Evolutionary conservation across 495 filamentous ascomycete species (phyloP).

Genomic region (Chaetomium tenue): DNA sequence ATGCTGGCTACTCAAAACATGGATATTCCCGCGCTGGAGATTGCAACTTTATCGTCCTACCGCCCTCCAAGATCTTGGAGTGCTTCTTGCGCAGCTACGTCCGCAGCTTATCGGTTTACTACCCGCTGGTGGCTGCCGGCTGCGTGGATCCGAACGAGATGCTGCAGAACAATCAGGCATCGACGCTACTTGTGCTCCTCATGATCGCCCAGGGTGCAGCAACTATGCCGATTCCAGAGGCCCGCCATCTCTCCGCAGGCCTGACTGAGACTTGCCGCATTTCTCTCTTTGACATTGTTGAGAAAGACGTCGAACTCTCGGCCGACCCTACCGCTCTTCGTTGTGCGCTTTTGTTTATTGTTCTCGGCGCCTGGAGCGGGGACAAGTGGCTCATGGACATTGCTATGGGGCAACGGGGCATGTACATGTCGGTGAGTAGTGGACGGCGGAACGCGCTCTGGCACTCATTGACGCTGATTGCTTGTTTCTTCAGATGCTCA

Average conservation of each 20-base stretch:
- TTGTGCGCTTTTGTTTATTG: constrained; percentile 59
- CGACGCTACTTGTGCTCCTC: constrained; percentile 58
- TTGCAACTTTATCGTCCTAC: constrained; percentile 57
- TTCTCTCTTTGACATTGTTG: constrained; percentile 62
- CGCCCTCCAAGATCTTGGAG: constrained; percentile 58
- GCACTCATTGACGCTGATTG: background rate
- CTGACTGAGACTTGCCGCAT: constrained; percentile 64
- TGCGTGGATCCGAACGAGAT: constrained; percentile 60
- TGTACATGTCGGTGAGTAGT: constrained; percentile 61
- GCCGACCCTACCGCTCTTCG: constrained; percentile 57
- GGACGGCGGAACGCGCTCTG: background rate
- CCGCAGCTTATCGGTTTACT: constrained; percentile 57
- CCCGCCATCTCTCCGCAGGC: constrained; percentile 58
- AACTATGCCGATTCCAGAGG: constrained; percentile 55
- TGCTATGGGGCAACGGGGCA: constrained; percentile 64
- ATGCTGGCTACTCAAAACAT: constrained; percentile 34
- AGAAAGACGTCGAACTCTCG: constrained; percentile 61
- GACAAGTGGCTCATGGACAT: constrained; percentile 73
- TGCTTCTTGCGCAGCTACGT: constrained; percentile 61
- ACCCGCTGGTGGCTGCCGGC: constrained; percentile 51
- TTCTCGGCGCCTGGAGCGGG: constrained; percentile 63
- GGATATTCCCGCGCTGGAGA: constrained; percentile 42
- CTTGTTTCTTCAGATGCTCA: constrained; percentile 48
- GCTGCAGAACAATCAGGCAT: constrained; percentile 56
- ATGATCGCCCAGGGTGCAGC: constrained; percentile 66